Conservation (phyloP, 1,139 yeast species). For the Saccharomycopsis crataegensis region DNA sequence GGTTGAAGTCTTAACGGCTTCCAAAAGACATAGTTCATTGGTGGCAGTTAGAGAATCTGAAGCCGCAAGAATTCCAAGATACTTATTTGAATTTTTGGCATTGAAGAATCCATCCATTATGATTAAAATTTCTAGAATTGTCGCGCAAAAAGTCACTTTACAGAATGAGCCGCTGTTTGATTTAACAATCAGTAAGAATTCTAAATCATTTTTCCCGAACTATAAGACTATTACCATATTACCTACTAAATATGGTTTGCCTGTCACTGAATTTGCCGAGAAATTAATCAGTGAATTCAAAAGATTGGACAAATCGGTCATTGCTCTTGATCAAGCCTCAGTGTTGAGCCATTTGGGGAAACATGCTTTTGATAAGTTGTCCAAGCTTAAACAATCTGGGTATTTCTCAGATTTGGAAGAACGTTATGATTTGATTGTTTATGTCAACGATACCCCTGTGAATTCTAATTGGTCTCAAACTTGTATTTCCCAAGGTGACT, state of each 20-base stretch:
- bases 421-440: conserved; percentile 75
- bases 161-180: conserved; percentile 9
- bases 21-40: conserved; percentile 62
- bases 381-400: conserved; percentile 78
- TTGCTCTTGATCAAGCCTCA: conserved; percentile 74
- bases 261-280: conserved; percentile 78
- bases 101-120: conserved; percentile 82
- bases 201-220: conserved; percentile 26
- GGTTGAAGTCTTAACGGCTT: conserved; percentile 85
- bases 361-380: conserved; percentile 87
- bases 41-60: conserved; percentile 93
- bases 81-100: conserved; percentile 78
- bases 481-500: conserved; percentile 92
- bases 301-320: conserved; percentile 65
- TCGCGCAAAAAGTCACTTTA: conserved; percentile 57
- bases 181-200: neutral
- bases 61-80: conserved; percentile 85
- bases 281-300: conserved; percentile 63
- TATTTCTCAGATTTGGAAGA: conserved; percentile 90
- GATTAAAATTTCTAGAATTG: conserved; percentile 82
- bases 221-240: conserved; percentile 80
- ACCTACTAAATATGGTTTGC: conserved; percentile 74
- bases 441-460: conserved; percentile 79
- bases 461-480: conserved; percentile 88
- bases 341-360: conserved; percentile 77